These are phyloP conservation scores for Capsella bursapastoris DNA, from an alignment of 345 rosid species.

Conservation along the genomic window DNA sequence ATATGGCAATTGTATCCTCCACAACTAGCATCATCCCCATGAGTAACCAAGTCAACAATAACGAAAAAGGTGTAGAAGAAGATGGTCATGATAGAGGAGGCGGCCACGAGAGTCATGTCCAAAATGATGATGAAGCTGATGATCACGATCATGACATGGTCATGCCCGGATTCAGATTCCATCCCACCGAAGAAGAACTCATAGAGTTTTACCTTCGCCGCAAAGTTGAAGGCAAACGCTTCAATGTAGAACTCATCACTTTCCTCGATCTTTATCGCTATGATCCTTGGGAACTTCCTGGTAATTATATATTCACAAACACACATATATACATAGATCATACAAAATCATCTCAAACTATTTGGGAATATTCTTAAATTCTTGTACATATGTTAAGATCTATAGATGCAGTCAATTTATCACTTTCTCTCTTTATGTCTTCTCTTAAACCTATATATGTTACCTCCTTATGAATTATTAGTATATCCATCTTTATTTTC, in stretches of 20 bases:
- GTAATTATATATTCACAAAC: constrained; percentile 47
- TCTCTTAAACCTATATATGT: constrained; percentile 18
- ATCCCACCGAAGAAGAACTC: constrained; percentile 98
- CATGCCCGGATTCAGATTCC: constrained; percentile 99
- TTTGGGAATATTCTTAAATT: background rate
- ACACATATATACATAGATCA: background rate
- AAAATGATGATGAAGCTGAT: constrained; percentile 50
- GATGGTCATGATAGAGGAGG: constrained; percentile 29
- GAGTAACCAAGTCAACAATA: constrained; percentile 42
- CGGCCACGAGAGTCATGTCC: constrained; percentile 33
- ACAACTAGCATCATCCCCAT: constrained; percentile 59
- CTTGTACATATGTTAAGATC: constrained; percentile 28
- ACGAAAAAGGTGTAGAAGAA: constrained; percentile 37
- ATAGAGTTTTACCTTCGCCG: constrained; percentile 99
- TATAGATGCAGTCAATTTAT: background rate
- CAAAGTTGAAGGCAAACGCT: constrained; percentile 99
- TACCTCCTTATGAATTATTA: background rate
- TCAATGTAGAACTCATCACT: constrained; percentile 97
- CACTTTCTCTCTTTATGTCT: constrained; percentile 10
- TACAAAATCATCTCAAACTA: constrained; percentile 11
- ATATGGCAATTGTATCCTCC: constrained; percentile 71
- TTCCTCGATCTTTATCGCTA: constrained; percentile 98
- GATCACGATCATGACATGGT: constrained; percentile 94
- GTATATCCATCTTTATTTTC: background rate
- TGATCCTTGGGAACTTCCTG: constrained; percentile 99